Base-by-base conservation (phyloP, 73 alveolate species). In the Symbiodinium pilosum region DNA sequence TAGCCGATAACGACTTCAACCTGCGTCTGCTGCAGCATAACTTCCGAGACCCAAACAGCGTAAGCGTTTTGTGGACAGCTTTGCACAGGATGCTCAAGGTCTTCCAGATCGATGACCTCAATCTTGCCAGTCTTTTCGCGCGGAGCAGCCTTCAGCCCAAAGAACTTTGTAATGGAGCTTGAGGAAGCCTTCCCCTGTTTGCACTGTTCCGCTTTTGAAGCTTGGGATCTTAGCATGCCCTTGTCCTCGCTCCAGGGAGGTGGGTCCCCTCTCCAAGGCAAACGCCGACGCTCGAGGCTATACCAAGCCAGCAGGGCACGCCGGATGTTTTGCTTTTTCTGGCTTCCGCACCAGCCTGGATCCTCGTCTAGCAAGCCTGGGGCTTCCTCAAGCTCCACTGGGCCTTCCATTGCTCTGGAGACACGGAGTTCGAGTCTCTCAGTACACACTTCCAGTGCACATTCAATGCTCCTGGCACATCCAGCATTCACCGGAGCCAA, bases 11-110 rank as follows among this genome's bases (percentile, higher is more conserved):
- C 99, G 38, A 68, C 86, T 47, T 52, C 94, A 30, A 94, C 99
- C 47, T 94, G 99, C 6, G 99, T 94, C 38, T 94, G 99, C 36
- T 94, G 99, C 59, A 94, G 83, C 99, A 94, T 94, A 26, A 94
- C 99, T 39, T 94, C 99, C 11, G 99, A 94, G 21, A 94, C 89
- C 99, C 99, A 94, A 18, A 84, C 94, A 1, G 94, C 99, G 68
- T 94, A 93, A 24, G 99, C 93, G 28, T 43, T 30, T 26, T 14
- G 85, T 26, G 64, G 36, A 39, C 30, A 71, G 5, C 12, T 43
- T 30, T 36, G 24, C 5, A 7, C 88, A 32, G 18, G n/a, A 4
- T 36, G 36, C 28, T 9, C 12, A 43, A 32, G 12, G 39, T 88
- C 86, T 2, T 88, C 95, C 86, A 88, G 9, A 41, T 88, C 95